Evolutionary conservation across 768 basidiomycete species (phyloP).

Genomic region (Pleurotus pulmonarius): DNA sequence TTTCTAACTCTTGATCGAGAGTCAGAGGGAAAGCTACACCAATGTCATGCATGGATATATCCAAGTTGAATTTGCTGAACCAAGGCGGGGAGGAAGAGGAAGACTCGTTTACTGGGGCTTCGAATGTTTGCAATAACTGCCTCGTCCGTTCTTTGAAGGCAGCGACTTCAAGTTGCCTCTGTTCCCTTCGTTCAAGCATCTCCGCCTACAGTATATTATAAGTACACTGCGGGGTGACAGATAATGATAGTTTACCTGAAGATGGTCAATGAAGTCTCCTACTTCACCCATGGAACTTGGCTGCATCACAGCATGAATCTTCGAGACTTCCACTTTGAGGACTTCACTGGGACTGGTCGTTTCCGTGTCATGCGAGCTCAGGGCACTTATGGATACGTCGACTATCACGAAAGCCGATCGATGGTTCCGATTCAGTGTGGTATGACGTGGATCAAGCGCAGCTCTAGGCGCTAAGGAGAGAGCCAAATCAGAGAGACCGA

Average conservation of each 20-base stretch:
- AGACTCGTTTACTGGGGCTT: constrained; percentile 49
- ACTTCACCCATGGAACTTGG: constrained; percentile 89
- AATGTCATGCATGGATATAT: constrained; percentile 58
- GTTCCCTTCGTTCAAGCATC: constrained; percentile 66
- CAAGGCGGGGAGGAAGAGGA: constrained; percentile 38
- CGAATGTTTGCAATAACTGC: constrained; percentile 71
- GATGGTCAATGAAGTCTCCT: constrained; percentile 82
- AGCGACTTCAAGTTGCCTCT: constrained; percentile 72
- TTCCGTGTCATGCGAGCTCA: constrained; percentile 19
- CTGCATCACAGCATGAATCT: constrained; percentile 92
- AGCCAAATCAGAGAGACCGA: constrained; percentile 70
- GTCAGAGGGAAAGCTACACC: constrained; percentile 90
- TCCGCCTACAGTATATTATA: constrained; percentile 50
- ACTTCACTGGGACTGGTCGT: constrained; percentile 19
- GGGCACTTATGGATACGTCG: constrained; percentile 53
- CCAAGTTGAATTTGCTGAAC: constrained; percentile 53
- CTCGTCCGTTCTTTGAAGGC: constrained; percentile 82
- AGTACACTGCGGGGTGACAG: neutral
- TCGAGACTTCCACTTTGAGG: constrained; percentile 58
- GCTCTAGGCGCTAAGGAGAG: constrained; percentile 77
- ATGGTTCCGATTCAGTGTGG: constrained; percentile 53
- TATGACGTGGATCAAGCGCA: constrained; percentile 25
- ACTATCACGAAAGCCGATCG: constrained; percentile 82
- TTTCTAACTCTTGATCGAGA: constrained; percentile 52
- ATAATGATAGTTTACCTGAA: constrained; percentile 51